A percentile compares a stretch with the other conserved stretches of the same genome.
Conservation (phyloP, 1,139 yeast genomes). For the Hyphopichia khmerensis region DNA sequence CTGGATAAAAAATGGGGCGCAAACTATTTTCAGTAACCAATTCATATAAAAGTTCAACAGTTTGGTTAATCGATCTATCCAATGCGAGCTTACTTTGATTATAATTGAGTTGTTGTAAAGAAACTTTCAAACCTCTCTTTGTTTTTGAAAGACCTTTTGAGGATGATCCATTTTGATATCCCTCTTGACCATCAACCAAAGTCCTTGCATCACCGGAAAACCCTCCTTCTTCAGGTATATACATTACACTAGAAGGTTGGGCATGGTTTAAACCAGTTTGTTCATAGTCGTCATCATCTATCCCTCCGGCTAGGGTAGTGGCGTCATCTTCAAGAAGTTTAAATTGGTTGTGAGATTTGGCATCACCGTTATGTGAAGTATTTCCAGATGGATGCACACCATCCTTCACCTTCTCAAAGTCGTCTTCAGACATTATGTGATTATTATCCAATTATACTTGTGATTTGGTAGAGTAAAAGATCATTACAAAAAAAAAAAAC, state of each 20-base stretch:
- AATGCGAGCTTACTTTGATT: slow-evolving; percentile 64
- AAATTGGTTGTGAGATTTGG: neutral
- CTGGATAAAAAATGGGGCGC: slow-evolving; percentile 69
- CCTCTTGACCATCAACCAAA: slow-evolving; percentile 26
- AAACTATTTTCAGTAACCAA: slow-evolving; percentile 54
- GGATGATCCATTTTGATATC: slow-evolving; percentile 20
- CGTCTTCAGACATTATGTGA: neutral
- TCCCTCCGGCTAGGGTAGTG: neutral
- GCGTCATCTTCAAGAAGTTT: slow-evolving; percentile 3
- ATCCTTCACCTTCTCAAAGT: neutral
- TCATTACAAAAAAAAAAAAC: neutral
- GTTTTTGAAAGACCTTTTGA: slow-evolving; percentile 6
- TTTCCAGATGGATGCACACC: neutral
- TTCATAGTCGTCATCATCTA: slow-evolving; percentile 9
- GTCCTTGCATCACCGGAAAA: slow-evolving; percentile 26
- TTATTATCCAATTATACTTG: neutral
- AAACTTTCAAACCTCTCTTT: slow-evolving; percentile 31
- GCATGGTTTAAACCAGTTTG: slow-evolving; percentile 8
- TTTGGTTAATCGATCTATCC: slow-evolving; percentile 60
- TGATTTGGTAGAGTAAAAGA: neutral
- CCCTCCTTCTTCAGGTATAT: slow-evolving; percentile 30
- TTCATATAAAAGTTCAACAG: slow-evolving; percentile 53
- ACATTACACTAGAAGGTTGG: slow-evolving; percentile 30
- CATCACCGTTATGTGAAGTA: neutral
- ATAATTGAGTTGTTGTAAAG: slow-evolving; percentile 66